phyloP scores from a whole-genome alignment of 352 stramenopile genomes.

The Sclerospora graminicola region DNA sequence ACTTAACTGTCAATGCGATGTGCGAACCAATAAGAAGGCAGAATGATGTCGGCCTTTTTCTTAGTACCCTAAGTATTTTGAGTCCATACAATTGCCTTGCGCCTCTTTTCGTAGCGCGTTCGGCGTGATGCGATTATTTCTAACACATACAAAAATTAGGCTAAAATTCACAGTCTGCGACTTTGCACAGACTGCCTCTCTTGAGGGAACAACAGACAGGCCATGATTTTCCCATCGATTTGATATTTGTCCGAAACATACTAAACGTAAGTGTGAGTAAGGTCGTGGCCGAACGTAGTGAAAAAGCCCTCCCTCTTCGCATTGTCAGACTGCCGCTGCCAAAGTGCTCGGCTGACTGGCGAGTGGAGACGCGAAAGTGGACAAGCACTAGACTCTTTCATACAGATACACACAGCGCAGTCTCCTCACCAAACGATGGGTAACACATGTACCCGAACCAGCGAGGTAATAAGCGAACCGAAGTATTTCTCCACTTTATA shows the following conservation, averaged over 20 bases:
- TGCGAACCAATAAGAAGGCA: too few species aligned
- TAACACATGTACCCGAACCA: slow-evolving; percentile 50
- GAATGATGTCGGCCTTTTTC: neutral
- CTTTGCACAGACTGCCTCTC: slow-evolving; percentile 16
- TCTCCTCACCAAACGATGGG: slow-evolving; percentile 21
- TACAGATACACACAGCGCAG: slow-evolving; percentile 1
- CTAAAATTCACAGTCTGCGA: slow-evolving; percentile 8
- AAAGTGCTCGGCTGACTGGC: slow-evolving; percentile 10
- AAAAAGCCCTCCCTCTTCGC: slow-evolving; percentile 8
- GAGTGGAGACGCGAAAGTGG: slow-evolving; percentile 6
- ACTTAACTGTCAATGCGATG: too few species aligned
- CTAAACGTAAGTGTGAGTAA: slow-evolving; percentile 10
- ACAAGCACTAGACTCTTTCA: neutral
- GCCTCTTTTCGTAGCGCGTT: too few species aligned
- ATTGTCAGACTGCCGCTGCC: slow-evolving; percentile 18
- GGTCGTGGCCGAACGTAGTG: slow-evolving; percentile 4
- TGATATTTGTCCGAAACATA: slow-evolving; percentile 8
- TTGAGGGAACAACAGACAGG: slow-evolving; percentile 17
- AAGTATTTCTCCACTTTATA: too few species aligned
- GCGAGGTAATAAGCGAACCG: slow-evolving; percentile 29
- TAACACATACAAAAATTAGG: slow-evolving; percentile 10
- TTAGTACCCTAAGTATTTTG: too few species aligned
- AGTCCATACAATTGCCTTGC: too few species aligned
- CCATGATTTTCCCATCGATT: slow-evolving; percentile 10
- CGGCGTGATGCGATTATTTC: slow-evolving; percentile 8